These are phyloP conservation scores for Akanthomyces muscarius DNA, from an alignment of 2,329 filamentous ascomycete genomes.

Conservation along the genomic window DNA sequence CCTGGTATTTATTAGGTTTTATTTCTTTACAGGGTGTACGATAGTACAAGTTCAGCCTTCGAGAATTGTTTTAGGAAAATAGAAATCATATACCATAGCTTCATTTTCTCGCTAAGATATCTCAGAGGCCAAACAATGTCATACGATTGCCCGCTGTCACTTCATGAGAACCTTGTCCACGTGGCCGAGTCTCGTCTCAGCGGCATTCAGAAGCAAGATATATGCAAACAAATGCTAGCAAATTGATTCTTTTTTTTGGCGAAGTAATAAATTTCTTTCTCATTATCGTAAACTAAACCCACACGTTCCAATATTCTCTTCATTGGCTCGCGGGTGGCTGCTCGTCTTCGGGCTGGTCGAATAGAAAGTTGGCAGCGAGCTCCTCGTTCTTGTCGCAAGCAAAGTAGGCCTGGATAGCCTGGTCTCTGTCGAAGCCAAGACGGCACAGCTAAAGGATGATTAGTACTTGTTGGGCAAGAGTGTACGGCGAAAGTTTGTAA, in stretches of 20 bases:
- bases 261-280: constrained; percentile 4
- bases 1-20: not conserved
- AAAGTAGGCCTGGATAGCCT: constrained; percentile 97
- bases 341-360: constrained; percentile 91
- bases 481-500: not conserved
- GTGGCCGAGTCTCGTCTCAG: not conserved
- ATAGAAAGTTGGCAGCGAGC: constrained; percentile 94
- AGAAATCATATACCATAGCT: not conserved
- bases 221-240: not conserved
- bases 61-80: no score
- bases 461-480: not conserved
- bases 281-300: constrained; percentile 16
- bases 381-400: constrained; percentile 99
- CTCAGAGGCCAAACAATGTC: no score
- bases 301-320: not conserved
- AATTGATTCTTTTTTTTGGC: not conserved
- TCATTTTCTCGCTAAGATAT: not conserved
- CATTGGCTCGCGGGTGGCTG: constrained; percentile 48
- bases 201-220: not conserved
- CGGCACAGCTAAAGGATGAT: constrained; percentile 65
- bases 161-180: not conserved
- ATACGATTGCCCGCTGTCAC: not conserved
- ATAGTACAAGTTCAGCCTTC: not conserved
- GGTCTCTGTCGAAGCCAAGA: constrained; percentile 87
- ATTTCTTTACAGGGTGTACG: not conserved